Evolutionary conservation across 2,329 filamentous ascomycete species (phyloP), one percentile per base, ranked within the genome.

Genomic region (Arthrobotrys sinensis): DNA sequence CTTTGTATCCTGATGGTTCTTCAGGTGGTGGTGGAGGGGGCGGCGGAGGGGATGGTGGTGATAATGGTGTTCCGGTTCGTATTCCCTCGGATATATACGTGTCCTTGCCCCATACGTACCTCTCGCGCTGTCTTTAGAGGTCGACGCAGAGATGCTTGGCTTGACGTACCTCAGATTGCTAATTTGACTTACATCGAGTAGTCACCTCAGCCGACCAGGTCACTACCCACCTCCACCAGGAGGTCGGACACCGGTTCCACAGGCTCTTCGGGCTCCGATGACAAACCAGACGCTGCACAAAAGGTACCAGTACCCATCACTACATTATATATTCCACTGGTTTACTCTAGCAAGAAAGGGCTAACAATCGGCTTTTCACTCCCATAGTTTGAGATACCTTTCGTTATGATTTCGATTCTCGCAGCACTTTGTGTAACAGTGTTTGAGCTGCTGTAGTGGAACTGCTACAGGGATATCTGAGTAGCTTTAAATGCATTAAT

Each of bases 21-120:
- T 67, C 65, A 19, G 62, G 62, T 6, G 21, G 32, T 1, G 66
- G 70, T 3, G 64, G 72, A 32, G 64, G 24, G 24, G 24, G 62
- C 3, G 71, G 73, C 36, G 60, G 52, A 38, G 48, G 60, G 3
- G 57, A 45, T 1, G 57, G 52, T 1, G 67, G 45, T 11, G 52
- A 71, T 32, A 69, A 64, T 38, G 65, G 72, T 34, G 53, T 78
- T 48, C 75, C 75, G n/a, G 75, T 78, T 55, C 43, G 67, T 67
- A 66, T 40, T 60, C 48, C 62, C 45, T 19, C 38, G 3, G 38
- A 32, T 21, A 34, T 48, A 48, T 60, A 60, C 52, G 52, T 57
- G 52, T 57, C 34, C n/a, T 19, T n/a, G n/a, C 21, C 34, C 12
- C 16, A 57, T 38, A 57, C 52, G 52, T 14, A 57, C 1, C 21